Conservation (phyloP, 495 filamentous ascomycete genomes). For the Recurvomyces mirabilis region DNA sequence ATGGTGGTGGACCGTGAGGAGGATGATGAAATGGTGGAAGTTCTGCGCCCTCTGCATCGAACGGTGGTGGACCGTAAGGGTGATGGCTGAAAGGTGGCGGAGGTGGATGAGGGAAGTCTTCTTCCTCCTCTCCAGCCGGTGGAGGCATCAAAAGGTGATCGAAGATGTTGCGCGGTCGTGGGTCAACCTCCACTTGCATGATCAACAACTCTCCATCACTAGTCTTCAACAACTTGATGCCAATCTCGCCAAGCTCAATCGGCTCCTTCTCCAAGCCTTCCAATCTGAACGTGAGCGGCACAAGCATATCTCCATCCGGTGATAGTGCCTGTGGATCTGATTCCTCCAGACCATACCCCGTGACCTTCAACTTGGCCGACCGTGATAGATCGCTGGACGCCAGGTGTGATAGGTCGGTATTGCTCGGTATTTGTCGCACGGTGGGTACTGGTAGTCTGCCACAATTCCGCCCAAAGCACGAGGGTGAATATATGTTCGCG, state of each 20-base stretch:
- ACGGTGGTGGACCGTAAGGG: background rate
- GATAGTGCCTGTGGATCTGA: background rate
- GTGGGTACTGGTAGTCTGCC: background rate
- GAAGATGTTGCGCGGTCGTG: background rate
- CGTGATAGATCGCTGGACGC: background rate
- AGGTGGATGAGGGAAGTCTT: background rate
- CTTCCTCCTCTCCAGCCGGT: background rate
- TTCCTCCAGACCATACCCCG: background rate
- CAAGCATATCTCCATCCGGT: slow-evolving; percentile 3
- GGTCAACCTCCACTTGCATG: background rate
- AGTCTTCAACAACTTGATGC: slow-evolving; percentile 6
- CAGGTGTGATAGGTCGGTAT: background rate
- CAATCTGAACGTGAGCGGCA: slow-evolving; percentile 1
- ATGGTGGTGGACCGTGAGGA: no score
- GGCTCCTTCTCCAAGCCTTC: slow-evolving; percentile 2
- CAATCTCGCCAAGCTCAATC: slow-evolving; percentile 2
- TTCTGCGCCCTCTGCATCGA: no score
- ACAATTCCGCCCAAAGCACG: background rate
- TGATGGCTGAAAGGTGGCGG: background rate
- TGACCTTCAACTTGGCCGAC: slow-evolving; percentile 5
- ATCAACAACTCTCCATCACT: slow-evolving; percentile 11
- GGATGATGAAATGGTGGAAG: no score
- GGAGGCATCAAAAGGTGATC: background rate
- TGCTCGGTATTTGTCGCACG: slow-evolving; percentile 3
- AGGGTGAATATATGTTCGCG: slow-evolving; percentile 2